phyloP scores from a whole-genome alignment of 2,329 filamentous ascomycete genomes.

The Colletotrichum ledebouriae region DNA sequence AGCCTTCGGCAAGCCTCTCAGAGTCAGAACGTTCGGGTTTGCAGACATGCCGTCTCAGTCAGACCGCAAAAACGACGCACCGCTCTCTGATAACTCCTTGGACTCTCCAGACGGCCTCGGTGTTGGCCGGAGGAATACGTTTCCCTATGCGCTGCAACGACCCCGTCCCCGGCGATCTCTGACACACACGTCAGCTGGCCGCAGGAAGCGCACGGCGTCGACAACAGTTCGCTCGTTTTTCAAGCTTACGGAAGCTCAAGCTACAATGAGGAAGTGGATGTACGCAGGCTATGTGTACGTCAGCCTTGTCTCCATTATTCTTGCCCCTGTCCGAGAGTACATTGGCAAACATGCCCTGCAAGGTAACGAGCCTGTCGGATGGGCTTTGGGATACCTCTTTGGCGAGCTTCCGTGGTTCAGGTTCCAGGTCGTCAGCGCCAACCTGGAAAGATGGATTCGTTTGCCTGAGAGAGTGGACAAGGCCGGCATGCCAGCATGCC shows the following conservation, averaged over 20 bases:
- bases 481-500: slow-evolving; percentile 54
- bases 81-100: slow-evolving; percentile 31
- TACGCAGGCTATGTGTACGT: slow-evolving; percentile 86
- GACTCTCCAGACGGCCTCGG: slow-evolving; percentile 44
- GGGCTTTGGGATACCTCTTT: slow-evolving; percentile 91
- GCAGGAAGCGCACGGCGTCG: slow-evolving; percentile 75
- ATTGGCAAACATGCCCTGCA: slow-evolving; percentile 76
- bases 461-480: slow-evolving; percentile 66
- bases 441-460: slow-evolving; percentile 81
- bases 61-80: slow-evolving; percentile 16
- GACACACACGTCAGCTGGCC: slow-evolving; percentile 72
- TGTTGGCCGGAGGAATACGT: slow-evolving; percentile 62
- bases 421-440: slow-evolving; percentile 76
- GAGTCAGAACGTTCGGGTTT: slow-evolving; percentile 50
- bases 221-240: slow-evolving; percentile 79
- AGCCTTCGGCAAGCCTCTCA: slow-evolving; percentile 24
- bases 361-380: slow-evolving; percentile 86
- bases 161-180: slow-evolving; percentile 54
- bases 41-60: slow-evolving; percentile 30
- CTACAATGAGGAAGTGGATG: slow-evolving; percentile 81
- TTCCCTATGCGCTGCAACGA: slow-evolving; percentile 58
- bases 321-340: slow-evolving; percentile 79
- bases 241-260: slow-evolving; percentile 83
- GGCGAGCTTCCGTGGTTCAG: slow-evolving; percentile 82
- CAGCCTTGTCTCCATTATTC: slow-evolving; percentile 73